Base-by-base conservation (phyloP, 306 rosid genomes). In the Cucurbita pepo region DNA sequence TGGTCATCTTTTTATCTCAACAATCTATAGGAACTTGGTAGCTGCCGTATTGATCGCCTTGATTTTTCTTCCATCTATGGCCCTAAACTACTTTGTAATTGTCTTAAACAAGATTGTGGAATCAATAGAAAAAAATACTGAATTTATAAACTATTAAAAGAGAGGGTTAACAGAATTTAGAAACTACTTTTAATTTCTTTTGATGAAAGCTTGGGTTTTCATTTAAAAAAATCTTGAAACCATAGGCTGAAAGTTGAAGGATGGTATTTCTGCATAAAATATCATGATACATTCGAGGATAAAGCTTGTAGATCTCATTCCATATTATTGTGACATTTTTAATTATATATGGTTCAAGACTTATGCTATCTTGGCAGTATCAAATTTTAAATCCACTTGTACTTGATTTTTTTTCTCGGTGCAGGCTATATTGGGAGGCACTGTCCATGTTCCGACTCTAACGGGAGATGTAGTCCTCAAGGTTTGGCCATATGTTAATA, bases 361-460 rank as follows among this genome's bases (percentile, higher is more conserved):
- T 10, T 71, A 3, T 51, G 9, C 47, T 71, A 5, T 14, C 5
- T 38, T 52, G 47, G 11, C 9, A 36, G 22, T 51, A 36, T 71
- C 51, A 40, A 12, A 67, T 22, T 21, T 47, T 5, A 37, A 38
- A 37, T 71, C n/a, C 64, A 37, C 52, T 38, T 18, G 19, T n/a
- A 50, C 22, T 5, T 48, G 6, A 34, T 36, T 34, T 16, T 25
- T 10, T 45, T 15, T 47, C 48, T 13, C 59, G 74, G 47, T 72
- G 69, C 88, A 90, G 96, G 96, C 96, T 62, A 84, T 92, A 77
- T 83, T 92, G 78, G 97, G 96, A 15, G 97, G 96, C 81, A 92
- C 96, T 47, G 83, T 90, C 78, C 95, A 86, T 76, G 95, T 90
- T 76, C 95, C 95, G 72, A 90, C 96, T 80, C 92, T 92, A 53